These are phyloP conservation scores for Hypoxylon rubiginosum DNA, from an alignment of 2,329 filamentous ascomycete species.

Conservation along the genomic window DNA sequence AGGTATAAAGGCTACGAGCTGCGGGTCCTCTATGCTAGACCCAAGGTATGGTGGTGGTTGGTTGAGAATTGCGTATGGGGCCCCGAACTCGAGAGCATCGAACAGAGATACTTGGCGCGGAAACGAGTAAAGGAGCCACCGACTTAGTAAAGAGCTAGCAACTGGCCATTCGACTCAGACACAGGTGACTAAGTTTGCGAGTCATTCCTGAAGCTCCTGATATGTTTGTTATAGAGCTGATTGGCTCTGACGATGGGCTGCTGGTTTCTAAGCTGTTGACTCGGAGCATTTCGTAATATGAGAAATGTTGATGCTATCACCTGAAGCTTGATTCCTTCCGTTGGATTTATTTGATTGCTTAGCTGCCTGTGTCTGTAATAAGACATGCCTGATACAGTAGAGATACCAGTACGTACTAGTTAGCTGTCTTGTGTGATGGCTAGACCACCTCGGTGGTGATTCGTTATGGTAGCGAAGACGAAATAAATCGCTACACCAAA, in stretches of 20 bases:
- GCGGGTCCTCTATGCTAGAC: constrained; percentile 5
- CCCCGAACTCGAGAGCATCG: constrained; percentile 10
- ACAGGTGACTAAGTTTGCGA: neutral
- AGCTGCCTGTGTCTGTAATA: too few species aligned
- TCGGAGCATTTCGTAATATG: neutral
- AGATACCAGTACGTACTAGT: too few species aligned
- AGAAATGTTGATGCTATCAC: neutral
- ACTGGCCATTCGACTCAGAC: constrained; percentile 12
- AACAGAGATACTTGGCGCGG: neutral
- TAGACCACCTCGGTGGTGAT: too few species aligned
- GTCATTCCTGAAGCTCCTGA: too few species aligned
- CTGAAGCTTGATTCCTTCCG: too few species aligned
- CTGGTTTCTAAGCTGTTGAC: constrained; percentile 12
- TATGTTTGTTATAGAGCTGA: too few species aligned
- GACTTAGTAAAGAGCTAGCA: neutral
- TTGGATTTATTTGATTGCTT: too few species aligned
- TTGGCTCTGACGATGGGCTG: constrained; percentile 17
- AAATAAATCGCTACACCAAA: too few species aligned
- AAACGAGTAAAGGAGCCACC: neutral
- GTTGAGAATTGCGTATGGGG: constrained; percentile 5
- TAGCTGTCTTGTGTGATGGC: too few species aligned
- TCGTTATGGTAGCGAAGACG: too few species aligned
- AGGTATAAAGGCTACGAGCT: constrained; percentile 11
- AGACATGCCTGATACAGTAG: too few species aligned
- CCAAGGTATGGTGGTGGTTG: constrained; percentile 9